A percentile compares a stretch with the other conserved stretches of the same genome.
Evolutionary conservation across 2,329 filamentous ascomycete species (phyloP).

Genomic region (Ascochyta fabae): DNA sequence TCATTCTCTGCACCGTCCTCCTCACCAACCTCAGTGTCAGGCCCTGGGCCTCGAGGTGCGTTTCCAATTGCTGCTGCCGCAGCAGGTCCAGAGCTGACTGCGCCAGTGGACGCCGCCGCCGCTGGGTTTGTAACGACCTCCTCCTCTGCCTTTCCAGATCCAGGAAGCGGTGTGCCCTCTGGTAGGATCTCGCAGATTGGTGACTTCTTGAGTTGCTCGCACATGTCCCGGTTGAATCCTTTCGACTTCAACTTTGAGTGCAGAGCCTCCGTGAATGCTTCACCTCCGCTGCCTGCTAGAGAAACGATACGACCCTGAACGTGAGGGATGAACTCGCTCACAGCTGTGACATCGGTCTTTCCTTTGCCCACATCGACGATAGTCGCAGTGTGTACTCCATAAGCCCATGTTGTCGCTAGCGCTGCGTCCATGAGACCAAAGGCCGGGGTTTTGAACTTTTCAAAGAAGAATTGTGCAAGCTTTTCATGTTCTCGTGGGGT

Average conservation of each 20-base stretch:
- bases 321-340: constrained; percentile 81
- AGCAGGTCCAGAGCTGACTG: constrained; percentile 54
- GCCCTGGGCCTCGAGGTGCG: constrained; percentile 60
- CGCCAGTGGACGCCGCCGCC: constrained; percentile 63
- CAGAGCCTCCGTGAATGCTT: constrained; percentile 81
- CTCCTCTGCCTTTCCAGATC: constrained; percentile 52
- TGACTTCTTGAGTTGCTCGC: constrained; percentile 69
- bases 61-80: constrained; percentile 52
- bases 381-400: constrained; percentile 80
- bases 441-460: constrained; percentile 93
- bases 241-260: constrained; percentile 67
- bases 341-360: constrained; percentile 91
- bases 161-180: constrained; percentile 60
- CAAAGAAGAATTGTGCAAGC: constrained; percentile 93
- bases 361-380: constrained; percentile 90
- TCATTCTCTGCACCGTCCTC: constrained; percentile 65
- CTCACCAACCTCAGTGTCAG: constrained; percentile 61
- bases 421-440: constrained; percentile 91
- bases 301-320: constrained; percentile 68
- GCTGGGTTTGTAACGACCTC: constrained; percentile 58
- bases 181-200: constrained; percentile 68
- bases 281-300: constrained; percentile 76
- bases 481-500: constrained; percentile 84
- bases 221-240: constrained; percentile 67
- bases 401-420: constrained; percentile 79